Percentiles rank a stretch among this genome's conserved stretches.
phyloP scores from a whole-genome alignment of 176 grass and related monocot genomes.

The Oryza meridionalis region DNA sequence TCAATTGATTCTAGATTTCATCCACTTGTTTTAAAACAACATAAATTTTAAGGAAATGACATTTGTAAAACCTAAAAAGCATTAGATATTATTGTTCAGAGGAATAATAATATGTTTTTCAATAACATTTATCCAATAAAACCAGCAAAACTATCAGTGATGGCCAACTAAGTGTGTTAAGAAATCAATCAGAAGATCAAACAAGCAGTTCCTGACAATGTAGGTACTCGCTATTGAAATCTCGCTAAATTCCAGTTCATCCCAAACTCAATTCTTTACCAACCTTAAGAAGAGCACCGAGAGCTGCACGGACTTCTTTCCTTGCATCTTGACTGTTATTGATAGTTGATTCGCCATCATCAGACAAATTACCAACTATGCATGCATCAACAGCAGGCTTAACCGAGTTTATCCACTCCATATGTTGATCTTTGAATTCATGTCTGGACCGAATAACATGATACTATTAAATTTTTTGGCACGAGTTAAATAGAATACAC shows the following conservation, averaged over 20 bases:
- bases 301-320: slow-evolving; percentile 64
- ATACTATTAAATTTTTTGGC: slow-evolving; percentile 31
- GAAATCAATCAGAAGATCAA: slow-evolving; percentile 11
- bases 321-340: slow-evolving; percentile 60
- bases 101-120: not conserved
- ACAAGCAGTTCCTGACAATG: slow-evolving; percentile 6
- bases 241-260: slow-evolving; percentile 5
- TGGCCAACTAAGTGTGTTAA: slow-evolving; percentile 6
- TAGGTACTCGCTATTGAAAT: slow-evolving; percentile 5
- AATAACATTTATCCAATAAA: slow-evolving; percentile 17
- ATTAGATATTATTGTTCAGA: not conserved
- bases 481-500: slow-evolving; percentile 8
- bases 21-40: not conserved
- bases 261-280: slow-evolving; percentile 3
- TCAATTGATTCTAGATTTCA: slow-evolving; percentile 1
- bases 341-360: slow-evolving; percentile 45
- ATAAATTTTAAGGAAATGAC: not conserved
- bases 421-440: slow-evolving; percentile 92
- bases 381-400: slow-evolving; percentile 69
- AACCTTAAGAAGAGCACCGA: slow-evolving; percentile 88
- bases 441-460: slow-evolving; percentile 52
- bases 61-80: not conserved
- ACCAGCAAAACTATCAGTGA: slow-evolving; percentile 14
- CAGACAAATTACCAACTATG: slow-evolving; percentile 60
- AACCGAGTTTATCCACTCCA: slow-evolving; percentile 79